Conservation (phyloP, 768 basidiomycete species). For the Suillus subalutaceus region DNA sequence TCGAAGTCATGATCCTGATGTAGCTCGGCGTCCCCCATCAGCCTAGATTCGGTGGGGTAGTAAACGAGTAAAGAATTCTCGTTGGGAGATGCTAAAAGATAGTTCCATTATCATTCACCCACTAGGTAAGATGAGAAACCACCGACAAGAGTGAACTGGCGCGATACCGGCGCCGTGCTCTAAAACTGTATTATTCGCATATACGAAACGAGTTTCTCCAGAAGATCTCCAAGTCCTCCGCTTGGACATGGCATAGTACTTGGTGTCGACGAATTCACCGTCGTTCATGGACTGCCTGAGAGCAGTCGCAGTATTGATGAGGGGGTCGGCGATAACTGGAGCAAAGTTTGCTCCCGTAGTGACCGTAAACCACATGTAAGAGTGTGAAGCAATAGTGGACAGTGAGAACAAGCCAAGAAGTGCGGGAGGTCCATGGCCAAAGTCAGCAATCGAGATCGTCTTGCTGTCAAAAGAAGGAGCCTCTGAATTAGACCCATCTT, state of each 20-base stretch:
- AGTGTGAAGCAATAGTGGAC: conserved; percentile 14
- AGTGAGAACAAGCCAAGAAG: conserved; percentile 28
- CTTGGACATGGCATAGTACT: conserved; percentile 31
- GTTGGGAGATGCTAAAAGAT: not conserved
- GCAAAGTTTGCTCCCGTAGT: conserved; percentile 20
- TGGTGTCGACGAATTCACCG: conserved; percentile 32
- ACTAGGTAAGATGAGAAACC: not conserved
- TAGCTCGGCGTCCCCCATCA: not conserved
- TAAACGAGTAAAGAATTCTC: not conserved
- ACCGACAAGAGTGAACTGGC: not conserved
- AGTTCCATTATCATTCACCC: not conserved
- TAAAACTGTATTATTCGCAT: conserved; percentile 18
- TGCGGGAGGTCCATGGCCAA: conserved; percentile 27
- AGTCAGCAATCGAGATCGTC: conserved; percentile 23
- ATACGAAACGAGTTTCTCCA: conserved; percentile 27
- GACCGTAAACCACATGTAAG: conserved; percentile 27
- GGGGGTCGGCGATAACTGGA: conserved; percentile 16
- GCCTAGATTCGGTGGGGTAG: not conserved
- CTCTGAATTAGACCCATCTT: conserved; percentile 6
- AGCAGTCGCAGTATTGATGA: conserved; percentile 19
- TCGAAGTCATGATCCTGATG: conserved; percentile 29
- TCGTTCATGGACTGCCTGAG: conserved; percentile 26
- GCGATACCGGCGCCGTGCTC: not conserved
- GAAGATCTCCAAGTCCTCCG: conserved; percentile 16
- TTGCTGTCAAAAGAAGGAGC: conserved; percentile 16